Base-by-base conservation (phyloP, 164 flowering plant genomes). In the Magnolia changhungtana region DNA sequence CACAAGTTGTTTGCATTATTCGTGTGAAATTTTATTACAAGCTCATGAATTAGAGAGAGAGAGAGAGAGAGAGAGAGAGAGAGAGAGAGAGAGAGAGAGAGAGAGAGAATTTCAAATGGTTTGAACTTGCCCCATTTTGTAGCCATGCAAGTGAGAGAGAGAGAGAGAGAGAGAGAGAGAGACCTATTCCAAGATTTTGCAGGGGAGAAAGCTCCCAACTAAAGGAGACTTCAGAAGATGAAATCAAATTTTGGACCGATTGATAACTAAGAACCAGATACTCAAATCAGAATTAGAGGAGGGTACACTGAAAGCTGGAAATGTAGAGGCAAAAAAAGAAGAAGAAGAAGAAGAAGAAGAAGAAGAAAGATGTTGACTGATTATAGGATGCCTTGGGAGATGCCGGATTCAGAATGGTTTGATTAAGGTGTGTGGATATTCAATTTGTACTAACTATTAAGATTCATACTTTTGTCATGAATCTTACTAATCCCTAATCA, bases 321-420 rank as follows among this genome's bases (percentile, higher is more conserved):
- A 86, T 67, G 92, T 90, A 11, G 96, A 94, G 77, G 87, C 89
- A 70, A 98, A 94, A 78, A 92, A 92, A 24, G 1, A 24, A 24
- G 1, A 24, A 24, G 1, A 24, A 23, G 24, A 23, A 23, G 24
- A 23, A 27, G 29, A 27, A 27, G 29, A 27, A 27, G 29, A 27
- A 27, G 29, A 27, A 27, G 29, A 78, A 91, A 89, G 80, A 90
- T 83, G 91, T 82, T 92, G 75, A 49, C 92, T 78, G 99, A 94
- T 81, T 92, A 95, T 50, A 91, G 92, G 96, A 94, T 96, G 97
- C 75, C 90, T 78, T 87, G 89, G 78, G 92, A 94, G 80, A 90
- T 94, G 98, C 87, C 92, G 86, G 96, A 96, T 84, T 98, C 99
- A 72, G 98, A 94, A 80, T 89, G 90, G 19, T 87, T 27, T 96